A percentile compares a stretch with the other conserved stretches of the same genome.
Conservation (phyloP, 2,329 filamentous ascomycete species). For the Pseudogymnoascus sp. region DNA sequence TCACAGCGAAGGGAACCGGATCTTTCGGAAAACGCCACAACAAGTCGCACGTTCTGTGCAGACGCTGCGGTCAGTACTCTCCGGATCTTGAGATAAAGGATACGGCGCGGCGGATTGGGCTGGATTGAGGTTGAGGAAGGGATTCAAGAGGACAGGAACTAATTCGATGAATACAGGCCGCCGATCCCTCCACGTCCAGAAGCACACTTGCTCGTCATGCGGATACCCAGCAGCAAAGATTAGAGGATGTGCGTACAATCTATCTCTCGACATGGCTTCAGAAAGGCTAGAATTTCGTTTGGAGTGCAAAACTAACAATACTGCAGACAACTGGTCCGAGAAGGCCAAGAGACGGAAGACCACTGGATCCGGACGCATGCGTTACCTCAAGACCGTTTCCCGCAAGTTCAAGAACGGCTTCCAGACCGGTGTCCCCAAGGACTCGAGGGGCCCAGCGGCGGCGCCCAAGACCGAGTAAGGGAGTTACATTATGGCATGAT, state of each 20-base stretch:
- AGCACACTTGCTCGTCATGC: conserved; percentile 93
- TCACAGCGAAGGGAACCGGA: conserved; percentile 28
- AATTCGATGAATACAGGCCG: conserved; percentile 52
- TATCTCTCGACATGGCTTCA: conserved; percentile 11
- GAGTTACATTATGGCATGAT: conserved; percentile 31
- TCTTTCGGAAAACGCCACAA: conserved; percentile 30
- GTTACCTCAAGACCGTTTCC: conserved; percentile 86
- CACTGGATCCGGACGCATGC: conserved; percentile 91
- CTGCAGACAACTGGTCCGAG: conserved; percentile 95
- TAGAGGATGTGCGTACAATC: conserved; percentile 82
- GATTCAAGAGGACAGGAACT: conserved; percentile 5
- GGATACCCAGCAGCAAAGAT: conserved; percentile 96
- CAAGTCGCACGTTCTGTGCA: conserved; percentile 31
- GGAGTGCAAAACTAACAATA: conserved; percentile 11
- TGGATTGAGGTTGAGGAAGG: conserved; percentile 8
- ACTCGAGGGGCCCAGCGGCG: conserved; percentile 57
- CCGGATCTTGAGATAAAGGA: conserved; percentile 5
- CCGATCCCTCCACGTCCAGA: conserved; percentile 98
- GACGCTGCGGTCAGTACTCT: conserved; percentile 30
- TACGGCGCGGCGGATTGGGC: background rate
- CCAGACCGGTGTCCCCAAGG: conserved; percentile 83
- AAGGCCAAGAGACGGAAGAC: conserved; percentile 99
- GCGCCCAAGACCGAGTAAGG: conserved; percentile 29
- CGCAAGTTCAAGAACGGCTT: conserved; percentile 98
- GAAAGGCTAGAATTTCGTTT: conserved; percentile 31